Evolutionary conservation across 345 rosid genomes (phyloP), one percentile per base, ranked within the genome.

Genomic region (sweet orange (Citrus sinensis)): DNA sequence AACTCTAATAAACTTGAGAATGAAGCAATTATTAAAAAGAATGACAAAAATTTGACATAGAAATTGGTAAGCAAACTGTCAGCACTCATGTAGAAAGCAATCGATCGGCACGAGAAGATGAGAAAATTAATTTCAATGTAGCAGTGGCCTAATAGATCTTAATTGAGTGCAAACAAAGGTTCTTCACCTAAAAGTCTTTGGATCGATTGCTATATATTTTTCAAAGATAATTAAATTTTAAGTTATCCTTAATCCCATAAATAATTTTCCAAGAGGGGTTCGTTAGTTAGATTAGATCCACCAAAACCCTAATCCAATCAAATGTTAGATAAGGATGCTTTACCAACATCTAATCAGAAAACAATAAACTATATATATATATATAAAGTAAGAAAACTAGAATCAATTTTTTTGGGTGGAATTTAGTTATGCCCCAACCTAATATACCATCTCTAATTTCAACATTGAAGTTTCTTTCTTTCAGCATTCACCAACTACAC

Each of bases 221-320:
- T 42, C 13, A 2, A 42, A 11, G 51, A 46, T 13, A 46, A 46
- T 10, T 46, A 46, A 1, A 13, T 13, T 13, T 46, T 1, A 46
- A 46, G 51, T 13, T 3, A 46, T 13, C 51, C 51, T 0, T 1
- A 46, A 13, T 46, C 51, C 51, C 51, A 13, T 13, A 46, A 46
- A 46, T 46, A 46, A 1, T 46, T 46, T 46, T 46, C 5, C 5
- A 46, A 13, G 51, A 13, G 51, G 51, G 51, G 51, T 11, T 46
- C 17, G 51, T 46, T 46, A 42, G 51, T 11, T 42, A 46, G 51
- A 46, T 56, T 61, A 29, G 60, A 55, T 29, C 42, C 61, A 74
- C 16, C 37, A 24, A 58, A 24, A 67, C 83, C 85, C 85, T 34
- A 67, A 60, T 79, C 80, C 78, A 46, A 67, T n/a, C 40, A 51